These are phyloP conservation scores for Dendrobium officinale DNA, from an alignment of 106 monocot species.

Conservation along the genomic window DNA sequence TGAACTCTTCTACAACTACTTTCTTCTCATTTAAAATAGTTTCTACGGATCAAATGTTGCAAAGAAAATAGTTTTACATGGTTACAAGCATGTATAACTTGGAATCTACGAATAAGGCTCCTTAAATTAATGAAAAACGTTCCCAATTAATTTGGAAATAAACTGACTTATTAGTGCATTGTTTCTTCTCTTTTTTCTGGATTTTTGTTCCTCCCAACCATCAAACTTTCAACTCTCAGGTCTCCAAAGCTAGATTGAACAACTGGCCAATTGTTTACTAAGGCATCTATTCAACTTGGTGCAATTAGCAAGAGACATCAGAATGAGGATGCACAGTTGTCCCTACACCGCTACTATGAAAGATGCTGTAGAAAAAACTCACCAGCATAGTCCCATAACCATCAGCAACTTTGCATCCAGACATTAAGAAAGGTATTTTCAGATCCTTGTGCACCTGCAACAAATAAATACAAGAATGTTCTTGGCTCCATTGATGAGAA, in stretches of 20 bases:
- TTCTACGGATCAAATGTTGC: neutral
- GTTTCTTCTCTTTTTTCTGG: neutral
- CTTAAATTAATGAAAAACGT: neutral
- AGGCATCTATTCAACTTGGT: neutral
- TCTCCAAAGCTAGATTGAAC: slow-evolving; percentile 1
- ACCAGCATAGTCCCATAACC: slow-evolving; percentile 98
- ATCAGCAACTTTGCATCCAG: slow-evolving; percentile 99
- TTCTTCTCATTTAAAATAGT: neutral
- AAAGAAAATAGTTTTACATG: neutral
- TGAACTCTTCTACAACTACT: neutral
- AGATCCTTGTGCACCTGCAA: slow-evolving; percentile 73
- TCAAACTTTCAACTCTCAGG: neutral
- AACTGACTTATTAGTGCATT: neutral
- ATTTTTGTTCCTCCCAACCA: neutral
- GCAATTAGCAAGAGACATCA: neutral
- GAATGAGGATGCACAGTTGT: neutral
- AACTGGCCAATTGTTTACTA: neutral
- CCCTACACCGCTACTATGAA: neutral
- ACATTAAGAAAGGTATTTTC: slow-evolving; percentile 88
- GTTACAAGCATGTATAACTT: neutral
- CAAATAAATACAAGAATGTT: slow-evolving; percentile 5
- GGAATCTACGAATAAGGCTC: neutral
- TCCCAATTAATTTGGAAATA: neutral
- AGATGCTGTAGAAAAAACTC: slow-evolving; percentile 6
- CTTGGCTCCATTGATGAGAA: neutral